These are phyloP conservation scores for Carpinus viminea DNA, from an alignment of 306 rosid species.

Conservation along the genomic window DNA sequence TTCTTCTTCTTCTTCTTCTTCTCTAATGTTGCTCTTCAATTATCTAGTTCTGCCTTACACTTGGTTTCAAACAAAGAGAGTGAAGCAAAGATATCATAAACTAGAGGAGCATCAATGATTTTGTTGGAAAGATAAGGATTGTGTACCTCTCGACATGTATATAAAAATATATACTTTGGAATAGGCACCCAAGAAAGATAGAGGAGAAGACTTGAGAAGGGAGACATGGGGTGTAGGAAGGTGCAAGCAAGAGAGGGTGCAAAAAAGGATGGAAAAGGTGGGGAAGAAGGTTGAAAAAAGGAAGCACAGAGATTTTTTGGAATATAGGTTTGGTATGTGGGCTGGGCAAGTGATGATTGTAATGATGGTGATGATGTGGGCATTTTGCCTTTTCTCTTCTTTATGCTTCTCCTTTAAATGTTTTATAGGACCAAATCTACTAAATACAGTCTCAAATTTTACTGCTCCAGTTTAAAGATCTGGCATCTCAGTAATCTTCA, in stretches of 20 bases:
- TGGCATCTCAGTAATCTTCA: background rate
- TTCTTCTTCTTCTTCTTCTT: constrained; percentile 20
- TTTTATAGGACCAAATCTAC: constrained; percentile 22
- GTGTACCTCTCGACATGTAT: constrained; percentile 42
- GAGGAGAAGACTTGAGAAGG: constrained; percentile 35
- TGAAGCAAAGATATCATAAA: constrained; percentile 33
- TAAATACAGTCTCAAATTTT: background rate
- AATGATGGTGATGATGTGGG: constrained; percentile 71
- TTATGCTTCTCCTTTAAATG: constrained; percentile 30
- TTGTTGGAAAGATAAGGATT: constrained; percentile 31
- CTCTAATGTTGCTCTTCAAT: constrained; percentile 25
- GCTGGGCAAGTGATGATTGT: constrained; percentile 65
- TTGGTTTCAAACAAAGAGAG: constrained; percentile 26
- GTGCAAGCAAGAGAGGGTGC: constrained; percentile 46
- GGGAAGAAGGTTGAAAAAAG: constrained; percentile 48
- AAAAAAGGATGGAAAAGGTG: constrained; percentile 58
- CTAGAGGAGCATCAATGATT: constrained; percentile 30
- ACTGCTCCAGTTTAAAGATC: background rate
- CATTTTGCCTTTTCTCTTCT: constrained; percentile 35
- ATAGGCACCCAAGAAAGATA: constrained; percentile 24
- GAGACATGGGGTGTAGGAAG: constrained; percentile 39
- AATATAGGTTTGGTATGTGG: constrained; percentile 52
- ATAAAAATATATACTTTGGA: constrained; percentile 29
- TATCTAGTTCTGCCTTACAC: constrained; percentile 21
- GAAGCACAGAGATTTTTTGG: constrained; percentile 54